Conservation (phyloP, 495 filamentous ascomycete species). For the Xylaria castorea region DNA sequence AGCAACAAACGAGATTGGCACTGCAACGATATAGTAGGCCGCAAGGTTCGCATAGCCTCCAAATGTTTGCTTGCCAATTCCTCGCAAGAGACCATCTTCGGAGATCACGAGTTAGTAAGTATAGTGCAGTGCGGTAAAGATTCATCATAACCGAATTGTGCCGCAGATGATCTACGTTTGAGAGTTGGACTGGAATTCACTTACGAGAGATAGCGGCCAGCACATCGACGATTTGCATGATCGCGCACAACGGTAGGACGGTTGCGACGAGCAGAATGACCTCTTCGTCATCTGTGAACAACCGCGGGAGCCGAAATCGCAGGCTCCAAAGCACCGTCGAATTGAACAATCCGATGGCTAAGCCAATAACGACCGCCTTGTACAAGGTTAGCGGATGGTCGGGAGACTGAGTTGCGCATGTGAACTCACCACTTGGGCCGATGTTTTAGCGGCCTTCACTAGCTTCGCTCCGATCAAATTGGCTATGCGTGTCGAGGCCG, state of each 20-base stretch:
- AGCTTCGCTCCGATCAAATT: slow-evolving; percentile 74
- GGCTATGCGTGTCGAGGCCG: slow-evolving; percentile 67
- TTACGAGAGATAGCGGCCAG: slow-evolving; percentile 63
- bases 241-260: slow-evolving; percentile 77
- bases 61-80: slow-evolving; percentile 83
- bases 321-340: slow-evolving; percentile 67
- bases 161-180: not conserved
- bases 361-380: slow-evolving; percentile 64
- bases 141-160: not conserved
- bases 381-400: slow-evolving; percentile 25
- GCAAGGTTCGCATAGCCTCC: slow-evolving; percentile 87
- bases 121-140: not conserved
- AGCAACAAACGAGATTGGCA: slow-evolving; percentile 81
- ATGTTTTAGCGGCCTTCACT: slow-evolving; percentile 71
- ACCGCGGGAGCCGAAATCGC: slow-evolving; percentile 70
- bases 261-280: slow-evolving; percentile 76
- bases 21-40: slow-evolving; percentile 82
- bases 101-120: slow-evolving; percentile 12
- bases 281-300: slow-evolving; percentile 82
- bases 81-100: slow-evolving; percentile 83
- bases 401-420: not conserved
- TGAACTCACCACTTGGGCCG: slow-evolving; percentile 67
- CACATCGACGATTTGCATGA: slow-evolving; percentile 89
- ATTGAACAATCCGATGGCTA: slow-evolving; percentile 78
- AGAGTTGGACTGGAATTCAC: not conserved